Conservation (phyloP, 1,284 basidiomycete species). For the Exsudoporus floridanus region DNA sequence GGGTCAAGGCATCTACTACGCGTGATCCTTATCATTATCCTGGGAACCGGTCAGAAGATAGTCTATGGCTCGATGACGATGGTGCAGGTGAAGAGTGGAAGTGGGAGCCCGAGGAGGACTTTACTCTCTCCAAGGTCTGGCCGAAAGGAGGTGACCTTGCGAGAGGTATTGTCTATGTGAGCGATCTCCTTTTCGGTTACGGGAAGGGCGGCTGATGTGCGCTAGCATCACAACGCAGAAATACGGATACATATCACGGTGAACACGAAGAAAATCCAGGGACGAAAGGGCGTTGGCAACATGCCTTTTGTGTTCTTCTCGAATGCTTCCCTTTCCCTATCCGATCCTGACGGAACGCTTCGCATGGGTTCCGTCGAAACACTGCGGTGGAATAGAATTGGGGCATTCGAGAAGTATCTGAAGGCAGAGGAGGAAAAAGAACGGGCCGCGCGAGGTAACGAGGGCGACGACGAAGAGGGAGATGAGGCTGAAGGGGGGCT, state of each 20-base stretch:
- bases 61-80: conserved; percentile 25
- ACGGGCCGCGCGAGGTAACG: conserved; percentile 14
- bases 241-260: conserved; percentile 61
- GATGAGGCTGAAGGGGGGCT: conserved; percentile 28
- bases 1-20: conserved; percentile 54
- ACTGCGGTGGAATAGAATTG: conserved; percentile 30
- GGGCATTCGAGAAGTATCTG: conserved; percentile 29
- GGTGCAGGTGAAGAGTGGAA: conserved; percentile 40
- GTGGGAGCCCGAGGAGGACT: conserved; percentile 68
- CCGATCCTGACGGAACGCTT: conserved; percentile 22
- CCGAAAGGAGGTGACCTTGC: conserved; percentile 45
- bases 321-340: conserved; percentile 40
- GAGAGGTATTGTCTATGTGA: conserved; percentile 60
- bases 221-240: conserved; percentile 52
- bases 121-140: conserved; percentile 57
- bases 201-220: conserved; percentile 4
- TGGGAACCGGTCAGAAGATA: conserved; percentile 29
- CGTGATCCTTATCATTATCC: conserved; percentile 55
- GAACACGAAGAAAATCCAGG: conserved; percentile 47
- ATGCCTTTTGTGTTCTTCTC: conserved; percentile 58
- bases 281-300: conserved; percentile 56
- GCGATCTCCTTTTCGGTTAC: conserved; percentile 25
- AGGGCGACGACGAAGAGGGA: conserved; percentile 23
- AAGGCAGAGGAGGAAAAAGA: conserved; percentile 31
- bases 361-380: conserved; percentile 26